These are phyloP conservation scores for Starmerella vitae DNA, from an alignment of 805 yeast genomes.

Conservation along the genomic window DNA sequence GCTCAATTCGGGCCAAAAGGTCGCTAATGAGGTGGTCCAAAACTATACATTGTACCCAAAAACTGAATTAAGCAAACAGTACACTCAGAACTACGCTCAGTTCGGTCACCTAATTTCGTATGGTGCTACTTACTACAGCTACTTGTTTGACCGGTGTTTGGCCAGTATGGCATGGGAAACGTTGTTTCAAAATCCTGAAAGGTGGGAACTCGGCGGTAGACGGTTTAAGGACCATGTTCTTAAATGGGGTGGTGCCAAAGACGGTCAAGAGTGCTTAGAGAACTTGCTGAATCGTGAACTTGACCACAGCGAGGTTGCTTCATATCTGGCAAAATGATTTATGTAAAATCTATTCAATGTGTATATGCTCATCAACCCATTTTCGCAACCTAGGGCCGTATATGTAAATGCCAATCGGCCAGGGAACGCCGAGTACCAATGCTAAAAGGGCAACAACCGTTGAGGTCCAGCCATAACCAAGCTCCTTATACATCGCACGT, in stretches of 20 bases:
- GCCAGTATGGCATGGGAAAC: slow-evolving; percentile 75
- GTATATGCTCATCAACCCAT: slow-evolving; percentile 38
- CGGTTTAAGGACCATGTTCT: slow-evolving; percentile 55
- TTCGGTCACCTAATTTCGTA: slow-evolving; percentile 89
- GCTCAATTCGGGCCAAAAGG: slow-evolving; percentile 18
- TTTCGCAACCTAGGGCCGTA: slow-evolving; percentile 45
- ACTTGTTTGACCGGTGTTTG: slow-evolving; percentile 80
- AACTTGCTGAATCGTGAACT: slow-evolving; percentile 51
- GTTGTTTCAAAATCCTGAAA: slow-evolving; percentile 57
- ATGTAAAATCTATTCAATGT: slow-evolving; percentile 27
- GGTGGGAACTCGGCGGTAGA: slow-evolving; percentile 60
- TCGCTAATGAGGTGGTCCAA: slow-evolving; percentile 55
- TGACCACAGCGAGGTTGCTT: slow-evolving; percentile 16
- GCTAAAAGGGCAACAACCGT: slow-evolving; percentile 48
- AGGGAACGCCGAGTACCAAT: slow-evolving; percentile 47
- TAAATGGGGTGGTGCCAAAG: slow-evolving; percentile 87
- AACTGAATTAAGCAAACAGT: slow-evolving; percentile 20
- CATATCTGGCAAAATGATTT: slow-evolving; percentile 1
- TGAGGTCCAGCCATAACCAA: slow-evolving; percentile 63
- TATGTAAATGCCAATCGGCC: slow-evolving; percentile 42
- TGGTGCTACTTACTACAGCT: slow-evolving; percentile 89
- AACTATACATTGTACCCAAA: slow-evolving; percentile 53
- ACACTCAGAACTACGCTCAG: slow-evolving; percentile 83
- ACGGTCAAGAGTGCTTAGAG: slow-evolving; percentile 78
- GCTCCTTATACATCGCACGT: slow-evolving; percentile 37